Conservation (phyloP, 164 flowering plant species). For the Berberis vulgaris region DNA sequence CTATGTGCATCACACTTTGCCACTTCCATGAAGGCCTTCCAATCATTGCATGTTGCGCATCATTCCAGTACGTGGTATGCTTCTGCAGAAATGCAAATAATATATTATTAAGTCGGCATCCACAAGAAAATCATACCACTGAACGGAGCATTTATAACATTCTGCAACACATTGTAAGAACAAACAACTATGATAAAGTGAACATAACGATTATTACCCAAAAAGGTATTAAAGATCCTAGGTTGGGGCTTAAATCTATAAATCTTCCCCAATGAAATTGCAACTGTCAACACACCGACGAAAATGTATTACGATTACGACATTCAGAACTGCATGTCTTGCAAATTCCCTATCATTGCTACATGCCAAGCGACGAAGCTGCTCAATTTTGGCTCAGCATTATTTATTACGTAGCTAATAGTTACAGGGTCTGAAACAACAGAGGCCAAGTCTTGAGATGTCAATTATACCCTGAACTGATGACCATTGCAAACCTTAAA, state of each 20-base stretch:
- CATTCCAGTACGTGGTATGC: slow-evolving; percentile 38
- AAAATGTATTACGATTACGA: too few relatives aligned
- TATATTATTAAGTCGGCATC: not conserved
- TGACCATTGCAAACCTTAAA: too few relatives aligned
- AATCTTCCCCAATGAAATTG: too few relatives aligned
- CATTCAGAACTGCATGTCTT: too few relatives aligned
- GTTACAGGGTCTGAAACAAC: too few relatives aligned
- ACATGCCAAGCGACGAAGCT: too few relatives aligned
- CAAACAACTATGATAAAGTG: not conserved
- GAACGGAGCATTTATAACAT: not conserved
- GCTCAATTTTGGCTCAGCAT: too few relatives aligned
- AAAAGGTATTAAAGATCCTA: not conserved
- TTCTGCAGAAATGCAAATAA: slow-evolving; percentile 36
- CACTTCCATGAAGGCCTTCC: slow-evolving; percentile 2
- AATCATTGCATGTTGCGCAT: slow-evolving; percentile 54
- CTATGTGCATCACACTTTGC: not conserved
- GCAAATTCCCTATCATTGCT: too few relatives aligned
- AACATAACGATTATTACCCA: not conserved
- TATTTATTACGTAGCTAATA: too few relatives aligned
- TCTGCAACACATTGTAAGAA: not conserved
- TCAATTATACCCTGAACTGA: too few relatives aligned
- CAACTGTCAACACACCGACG: too few relatives aligned
- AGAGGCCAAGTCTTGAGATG: too few relatives aligned
- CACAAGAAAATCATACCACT: not conserved
- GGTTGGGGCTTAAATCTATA: not conserved